These are phyloP conservation scores for Boletus sp. DNA, from an alignment of 768 basidiomycete species.

Conservation along the genomic window DNA sequence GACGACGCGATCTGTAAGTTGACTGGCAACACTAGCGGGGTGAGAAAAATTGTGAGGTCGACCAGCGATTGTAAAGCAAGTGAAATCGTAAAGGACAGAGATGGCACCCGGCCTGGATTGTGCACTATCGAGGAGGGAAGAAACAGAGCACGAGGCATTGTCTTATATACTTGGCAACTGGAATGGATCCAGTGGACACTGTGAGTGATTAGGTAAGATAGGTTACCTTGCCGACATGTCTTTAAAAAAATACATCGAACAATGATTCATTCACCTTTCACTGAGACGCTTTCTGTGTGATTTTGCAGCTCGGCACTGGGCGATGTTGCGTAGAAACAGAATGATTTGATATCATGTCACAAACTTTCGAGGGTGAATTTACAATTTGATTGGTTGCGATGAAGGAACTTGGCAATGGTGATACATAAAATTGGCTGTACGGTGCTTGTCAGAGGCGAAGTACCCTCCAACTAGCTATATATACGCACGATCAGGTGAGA, in stretches of 20 bases:
- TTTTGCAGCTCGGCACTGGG: background rate
- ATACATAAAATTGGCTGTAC: background rate
- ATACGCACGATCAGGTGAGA: slow-evolving; percentile 5
- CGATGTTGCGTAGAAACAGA: slow-evolving; percentile 17
- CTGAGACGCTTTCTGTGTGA: background rate
- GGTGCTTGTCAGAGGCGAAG: slow-evolving; percentile 2
- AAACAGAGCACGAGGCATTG: background rate
- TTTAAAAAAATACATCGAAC: background rate
- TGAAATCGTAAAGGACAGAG: slow-evolving; percentile 4
- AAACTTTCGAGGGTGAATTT: background rate
- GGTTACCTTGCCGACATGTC: slow-evolving; percentile 23
- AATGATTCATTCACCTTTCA: slow-evolving; percentile 2
- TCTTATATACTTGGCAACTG: slow-evolving; percentile 7
- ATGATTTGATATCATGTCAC: background rate
- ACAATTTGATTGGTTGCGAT: slow-evolving; percentile 9
- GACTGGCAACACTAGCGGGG: slow-evolving; percentile 10
- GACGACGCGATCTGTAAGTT: background rate
- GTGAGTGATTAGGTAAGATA: slow-evolving; percentile 14
- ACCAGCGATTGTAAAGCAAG: slow-evolving; percentile 15
- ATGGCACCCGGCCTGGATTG: slow-evolving; percentile 21
- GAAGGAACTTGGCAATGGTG: background rate
- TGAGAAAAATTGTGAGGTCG: slow-evolving; percentile 5
- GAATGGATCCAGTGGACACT: background rate
- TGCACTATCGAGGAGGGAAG: background rate
- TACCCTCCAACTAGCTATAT: background rate